Evolutionary conservation across 1,139 yeast species (phyloP).

Genomic region (Zhuliangozyma blackwelliae): DNA sequence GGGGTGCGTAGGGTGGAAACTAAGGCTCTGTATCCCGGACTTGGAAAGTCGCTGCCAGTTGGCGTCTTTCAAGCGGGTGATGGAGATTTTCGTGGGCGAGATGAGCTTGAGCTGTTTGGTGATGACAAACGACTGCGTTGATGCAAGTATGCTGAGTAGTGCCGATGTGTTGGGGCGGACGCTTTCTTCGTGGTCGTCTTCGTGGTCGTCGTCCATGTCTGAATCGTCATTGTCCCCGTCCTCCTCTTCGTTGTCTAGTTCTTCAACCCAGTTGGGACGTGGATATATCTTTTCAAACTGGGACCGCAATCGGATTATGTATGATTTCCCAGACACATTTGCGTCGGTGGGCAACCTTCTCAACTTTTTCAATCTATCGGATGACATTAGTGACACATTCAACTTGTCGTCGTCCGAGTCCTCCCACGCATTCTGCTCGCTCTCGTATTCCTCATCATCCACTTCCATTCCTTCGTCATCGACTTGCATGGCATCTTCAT

Average conservation of each 20-base stretch:
- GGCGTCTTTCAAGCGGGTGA: slow-evolving; percentile 81
- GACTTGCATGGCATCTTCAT: slow-evolving; percentile 35
- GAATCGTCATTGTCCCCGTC: slow-evolving; percentile 12
- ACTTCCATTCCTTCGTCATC: slow-evolving; percentile 24
- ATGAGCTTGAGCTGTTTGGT: slow-evolving; percentile 53
- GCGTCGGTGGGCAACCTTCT: slow-evolving; percentile 62
- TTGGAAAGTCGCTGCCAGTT: slow-evolving; percentile 64
- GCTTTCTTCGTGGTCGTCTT: slow-evolving; percentile 25
- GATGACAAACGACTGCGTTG: slow-evolving; percentile 54
- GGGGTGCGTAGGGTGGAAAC: slow-evolving; percentile 86
- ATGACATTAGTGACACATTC: slow-evolving; percentile 53
- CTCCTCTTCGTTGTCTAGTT: slow-evolving; percentile 22
- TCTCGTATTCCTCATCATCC: slow-evolving; percentile 30
- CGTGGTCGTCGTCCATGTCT: slow-evolving; percentile 28
- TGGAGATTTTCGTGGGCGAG: slow-evolving; percentile 68
- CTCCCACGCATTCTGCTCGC: slow-evolving; percentile 64
- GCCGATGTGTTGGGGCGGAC: slow-evolving; percentile 4
- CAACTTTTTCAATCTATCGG: slow-evolving; percentile 67
- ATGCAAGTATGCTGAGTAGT: slow-evolving; percentile 47
- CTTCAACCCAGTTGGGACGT: slow-evolving; percentile 80
- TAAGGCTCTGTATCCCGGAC: slow-evolving; percentile 76
- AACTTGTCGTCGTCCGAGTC: slow-evolving; percentile 89
- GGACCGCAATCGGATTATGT: slow-evolving; percentile 66
- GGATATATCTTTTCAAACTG: slow-evolving; percentile 89
- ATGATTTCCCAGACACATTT: slow-evolving; percentile 58